phyloP scores from a whole-genome alignment of 495 filamentous ascomycete species.

The Neurospora sp. region DNA sequence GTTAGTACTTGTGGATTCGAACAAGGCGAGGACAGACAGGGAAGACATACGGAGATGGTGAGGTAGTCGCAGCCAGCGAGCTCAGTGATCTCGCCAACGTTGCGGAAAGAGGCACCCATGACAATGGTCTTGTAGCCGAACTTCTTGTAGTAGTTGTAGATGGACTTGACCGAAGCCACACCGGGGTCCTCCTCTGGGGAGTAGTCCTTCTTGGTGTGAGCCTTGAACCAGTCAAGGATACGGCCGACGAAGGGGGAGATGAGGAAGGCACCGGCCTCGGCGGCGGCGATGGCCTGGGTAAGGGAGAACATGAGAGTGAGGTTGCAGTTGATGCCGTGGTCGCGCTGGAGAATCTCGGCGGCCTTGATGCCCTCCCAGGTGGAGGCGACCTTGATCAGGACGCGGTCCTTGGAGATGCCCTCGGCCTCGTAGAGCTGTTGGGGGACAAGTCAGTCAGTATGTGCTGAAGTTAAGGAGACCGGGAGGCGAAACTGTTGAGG shows the following conservation, averaged over 20 bases:
- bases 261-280: constrained; percentile 94
- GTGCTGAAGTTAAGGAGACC: neutral
- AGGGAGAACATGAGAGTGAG: constrained; percentile 98
- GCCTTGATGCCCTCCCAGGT: constrained; percentile 98
- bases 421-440: constrained; percentile 78
- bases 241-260: constrained; percentile 99
- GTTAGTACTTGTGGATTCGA: neutral
- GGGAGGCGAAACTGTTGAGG: neutral
- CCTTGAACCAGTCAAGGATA: constrained; percentile 99
- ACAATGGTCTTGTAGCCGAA: constrained; percentile 96
- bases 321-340: constrained; percentile 96
- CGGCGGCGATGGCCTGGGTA: constrained; percentile 89
- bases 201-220: constrained; percentile 87
- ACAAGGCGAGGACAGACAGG: neutral
- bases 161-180: constrained; percentile 87
- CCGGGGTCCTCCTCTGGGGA: constrained; percentile 82
- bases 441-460: neutral
- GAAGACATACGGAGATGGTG: constrained; percentile 74
- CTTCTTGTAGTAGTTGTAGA: constrained; percentile 99
- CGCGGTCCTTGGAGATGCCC: constrained; percentile 84
- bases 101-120: constrained; percentile 98
- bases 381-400: constrained; percentile 85
- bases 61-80: constrained; percentile 97
- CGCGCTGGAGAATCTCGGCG: constrained; percentile 81
- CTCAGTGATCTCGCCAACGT: constrained; percentile 92